Evolutionary conservation across 2,329 filamentous ascomycete species (phyloP), one percentile per base, ranked within the genome.

Genomic region (Botrytis paeoniae): DNA sequence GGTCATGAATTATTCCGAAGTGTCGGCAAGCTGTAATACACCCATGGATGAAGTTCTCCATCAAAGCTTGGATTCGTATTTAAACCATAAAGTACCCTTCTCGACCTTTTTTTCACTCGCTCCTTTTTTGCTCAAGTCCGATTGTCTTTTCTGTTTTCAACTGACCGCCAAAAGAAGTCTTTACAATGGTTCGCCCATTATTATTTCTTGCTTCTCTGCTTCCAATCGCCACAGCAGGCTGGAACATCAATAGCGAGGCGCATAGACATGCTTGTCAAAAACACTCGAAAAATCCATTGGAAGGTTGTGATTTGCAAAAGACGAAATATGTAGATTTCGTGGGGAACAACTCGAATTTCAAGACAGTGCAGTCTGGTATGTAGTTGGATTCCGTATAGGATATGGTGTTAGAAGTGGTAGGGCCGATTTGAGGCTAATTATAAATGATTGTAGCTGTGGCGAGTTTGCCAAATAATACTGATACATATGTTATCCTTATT

Each of bases 401-500:
- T 22, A n/a, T 43, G 7, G 18, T 14, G 20, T 35, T 25, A 29
- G 7, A 39, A 54, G 22, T 41, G 8, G 41, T 69, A 25, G 12
- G 22, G n/a, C 14, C 14, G 37, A 54, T n/a, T 35, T 63, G 5
- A 7, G 48, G 35, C 72, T 77, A 70, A 78, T 22, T 41, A 22
- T 41, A 10, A 65, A 22, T 43, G 60, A 25, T 43, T 2, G 12
- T 65, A 78, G 78, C 78, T 70, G 75, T 79, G 48, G 73, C 69
- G 45, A 76, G 77, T 39, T 61, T 80, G 35, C 78, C 77, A 63
- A 78, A 79, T 51, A 78, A 79, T 29, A 77, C 75, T 70, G 78
- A 78, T 48, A 76, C 79, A n/a, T 79, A 86, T 73, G 85, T 85
- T 29, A 91, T 92, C 76, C 84, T 92, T 20, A 86, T 92, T 63